These are phyloP conservation scores for Aureobasidium melanogenum DNA, from an alignment of 2,329 filamentous ascomycete species.

Conservation along the genomic window DNA sequence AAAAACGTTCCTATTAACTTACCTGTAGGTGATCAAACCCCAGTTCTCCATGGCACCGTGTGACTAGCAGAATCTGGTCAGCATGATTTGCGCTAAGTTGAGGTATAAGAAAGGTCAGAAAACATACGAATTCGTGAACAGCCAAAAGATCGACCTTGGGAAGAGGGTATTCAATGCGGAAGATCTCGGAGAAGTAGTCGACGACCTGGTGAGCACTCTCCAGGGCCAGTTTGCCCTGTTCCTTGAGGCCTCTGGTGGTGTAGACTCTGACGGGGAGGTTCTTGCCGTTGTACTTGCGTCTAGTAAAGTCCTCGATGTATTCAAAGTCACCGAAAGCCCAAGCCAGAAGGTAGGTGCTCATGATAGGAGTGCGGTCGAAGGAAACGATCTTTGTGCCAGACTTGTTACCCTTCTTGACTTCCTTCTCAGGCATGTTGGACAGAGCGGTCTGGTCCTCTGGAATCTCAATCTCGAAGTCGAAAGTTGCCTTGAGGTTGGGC, in stretches of 20 bases:
- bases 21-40: slow-evolving; percentile 80
- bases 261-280: slow-evolving; percentile 90
- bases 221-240: slow-evolving; percentile 82
- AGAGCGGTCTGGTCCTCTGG: slow-evolving; percentile 80
- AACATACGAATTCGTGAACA: slow-evolving; percentile 80
- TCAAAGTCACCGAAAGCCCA: slow-evolving; percentile 98
- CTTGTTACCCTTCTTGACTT: slow-evolving; percentile 59
- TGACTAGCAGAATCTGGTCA: slow-evolving; percentile 41
- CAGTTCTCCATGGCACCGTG: slow-evolving; percentile 90
- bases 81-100: slow-evolving; percentile 14
- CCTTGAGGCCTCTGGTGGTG: slow-evolving; percentile 86
- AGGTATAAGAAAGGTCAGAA: background rate
- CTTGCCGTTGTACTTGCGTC: slow-evolving; percentile 84
- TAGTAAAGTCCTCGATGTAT: slow-evolving; percentile 85
- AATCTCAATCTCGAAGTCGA: slow-evolving; percentile 87
- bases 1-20: background rate
- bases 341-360: slow-evolving; percentile 82
- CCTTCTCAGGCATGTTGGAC: slow-evolving; percentile 91
- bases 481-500: slow-evolving; percentile 92
- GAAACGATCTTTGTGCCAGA: slow-evolving; percentile 55
- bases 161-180: slow-evolving; percentile 84
- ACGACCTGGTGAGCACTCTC: slow-evolving; percentile 88
- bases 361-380: slow-evolving; percentile 77
- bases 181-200: slow-evolving; percentile 94
- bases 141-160: slow-evolving; percentile 87